Evolutionary conservation across 257 asterid species (phyloP).

Genomic region (Petunia secreta): DNA sequence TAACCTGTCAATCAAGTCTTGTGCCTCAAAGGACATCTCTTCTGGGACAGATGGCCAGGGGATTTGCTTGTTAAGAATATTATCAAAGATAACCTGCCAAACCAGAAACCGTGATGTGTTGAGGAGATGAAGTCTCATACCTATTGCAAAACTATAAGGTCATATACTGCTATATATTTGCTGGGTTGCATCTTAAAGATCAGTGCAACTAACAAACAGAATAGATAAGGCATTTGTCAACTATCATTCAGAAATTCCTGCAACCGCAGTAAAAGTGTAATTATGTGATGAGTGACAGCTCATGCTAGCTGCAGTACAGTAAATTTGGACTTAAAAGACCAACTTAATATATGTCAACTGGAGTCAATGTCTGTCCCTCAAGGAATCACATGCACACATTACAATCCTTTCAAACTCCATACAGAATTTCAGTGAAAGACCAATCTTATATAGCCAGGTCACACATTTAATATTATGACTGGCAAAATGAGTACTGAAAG

Average conservation of each 20-base stretch:
- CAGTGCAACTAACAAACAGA: neutral
- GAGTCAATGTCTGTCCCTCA: slow-evolving; percentile 20
- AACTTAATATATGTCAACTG: slow-evolving; percentile 14
- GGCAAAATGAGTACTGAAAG: neutral
- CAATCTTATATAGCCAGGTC: neutral
- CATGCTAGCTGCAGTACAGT: neutral
- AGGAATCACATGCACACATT: neutral
- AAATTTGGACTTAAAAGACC: slow-evolving; percentile 1
- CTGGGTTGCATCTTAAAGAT: neutral
- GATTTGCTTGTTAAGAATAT: slow-evolving; percentile 78
- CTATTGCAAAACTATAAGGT: neutral
- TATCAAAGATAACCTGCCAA: slow-evolving; percentile 80
- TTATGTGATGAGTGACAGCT: neutral
- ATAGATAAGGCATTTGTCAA: neutral
- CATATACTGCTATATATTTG: neutral
- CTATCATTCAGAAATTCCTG: slow-evolving; percentile 19
- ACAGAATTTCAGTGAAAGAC: slow-evolving; percentile 9
- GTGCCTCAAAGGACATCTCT: slow-evolving; percentile 77
- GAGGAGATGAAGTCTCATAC: slow-evolving; percentile 18
- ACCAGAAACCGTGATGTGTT: slow-evolving; percentile 24
- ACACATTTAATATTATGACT: slow-evolving; percentile 17
- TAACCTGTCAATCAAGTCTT: slow-evolving; percentile 89
- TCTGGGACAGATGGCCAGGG: slow-evolving; percentile 91
- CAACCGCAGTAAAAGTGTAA: neutral
- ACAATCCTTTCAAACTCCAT: neutral